Evolutionary conservation across 192 early-diverging fungal species (phyloP).

Genomic region (Linnemannia exigua): DNA sequence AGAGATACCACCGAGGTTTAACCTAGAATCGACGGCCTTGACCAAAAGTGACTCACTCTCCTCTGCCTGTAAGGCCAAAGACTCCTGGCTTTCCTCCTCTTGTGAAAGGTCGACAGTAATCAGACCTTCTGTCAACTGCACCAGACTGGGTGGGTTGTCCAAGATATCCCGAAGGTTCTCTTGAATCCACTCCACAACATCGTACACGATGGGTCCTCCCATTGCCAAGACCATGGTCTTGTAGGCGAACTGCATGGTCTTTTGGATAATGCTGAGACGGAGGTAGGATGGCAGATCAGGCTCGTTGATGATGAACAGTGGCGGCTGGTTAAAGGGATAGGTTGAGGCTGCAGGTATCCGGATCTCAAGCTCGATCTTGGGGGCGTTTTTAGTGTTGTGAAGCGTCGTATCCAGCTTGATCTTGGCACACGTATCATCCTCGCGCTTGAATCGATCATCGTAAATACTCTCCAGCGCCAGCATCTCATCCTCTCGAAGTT

Average conservation of each 20-base stretch:
- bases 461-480: conserved; percentile 79
- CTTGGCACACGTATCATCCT: conserved; percentile 17
- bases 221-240: conserved; percentile 54
- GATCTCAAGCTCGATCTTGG: conserved; percentile 69
- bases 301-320: conserved; percentile 75
- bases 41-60: conserved; percentile 6
- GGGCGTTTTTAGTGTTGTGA: conserved; percentile 46
- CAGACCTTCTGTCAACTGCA: conserved; percentile 58
- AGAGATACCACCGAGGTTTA: not conserved
- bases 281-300: conserved; percentile 79
- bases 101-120: conserved; percentile 32
- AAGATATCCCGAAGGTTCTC: conserved; percentile 63
- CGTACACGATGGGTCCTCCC: conserved; percentile 70
- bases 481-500: conserved; percentile 69
- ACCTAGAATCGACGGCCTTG: conserved; percentile 12
- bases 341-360: conserved; percentile 67
- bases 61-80: conserved; percentile 14
- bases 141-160: conserved; percentile 63
- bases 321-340: conserved; percentile 79
- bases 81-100: conserved; percentile 38
- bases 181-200: conserved; percentile 70
- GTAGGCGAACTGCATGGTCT: conserved; percentile 62
- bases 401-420: conserved; percentile 50
- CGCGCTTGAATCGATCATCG: conserved; percentile 64
- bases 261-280: conserved; percentile 67